These are phyloP conservation scores for Diaporthe vaccinii DNA, from an alignment of 2,329 filamentous ascomycete species.

Conservation along the genomic window DNA sequence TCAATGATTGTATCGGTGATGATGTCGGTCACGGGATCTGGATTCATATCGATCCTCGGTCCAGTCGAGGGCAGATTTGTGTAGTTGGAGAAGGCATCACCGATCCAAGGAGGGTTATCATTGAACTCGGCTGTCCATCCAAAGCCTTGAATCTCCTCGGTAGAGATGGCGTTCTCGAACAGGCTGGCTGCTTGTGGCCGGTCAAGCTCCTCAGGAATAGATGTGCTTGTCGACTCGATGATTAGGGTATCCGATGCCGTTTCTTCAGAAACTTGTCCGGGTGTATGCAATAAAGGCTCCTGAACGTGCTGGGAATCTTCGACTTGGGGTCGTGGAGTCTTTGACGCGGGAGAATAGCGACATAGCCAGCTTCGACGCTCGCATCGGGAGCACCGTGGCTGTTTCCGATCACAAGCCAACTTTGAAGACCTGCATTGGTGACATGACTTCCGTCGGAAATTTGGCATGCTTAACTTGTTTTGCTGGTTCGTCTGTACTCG, in stretches of 20 bases:
- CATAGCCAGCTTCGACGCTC: not conserved
- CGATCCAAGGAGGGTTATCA: not conserved
- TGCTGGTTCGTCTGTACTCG: not conserved
- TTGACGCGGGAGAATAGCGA: not conserved
- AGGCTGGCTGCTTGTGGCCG: not conserved
- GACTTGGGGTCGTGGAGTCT: not conserved
- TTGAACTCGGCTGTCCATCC: not conserved
- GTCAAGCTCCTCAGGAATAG: not conserved
- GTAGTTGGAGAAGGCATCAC: not conserved
- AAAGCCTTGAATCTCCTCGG: not conserved
- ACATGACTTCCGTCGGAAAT: not conserved
- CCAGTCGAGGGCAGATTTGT: not conserved
- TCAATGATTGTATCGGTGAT: not conserved
- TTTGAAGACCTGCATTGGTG: not conserved
- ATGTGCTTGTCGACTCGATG: not conserved
- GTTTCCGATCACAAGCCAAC: not conserved
- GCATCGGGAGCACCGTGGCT: slow-evolving; percentile 3
- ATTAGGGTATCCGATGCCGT: not conserved
- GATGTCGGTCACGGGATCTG: not conserved
- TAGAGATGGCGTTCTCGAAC: not conserved
- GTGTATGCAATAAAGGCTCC: not conserved
- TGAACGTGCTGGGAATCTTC: not conserved
- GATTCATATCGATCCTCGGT: not conserved
- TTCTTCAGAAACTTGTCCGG: not conserved
- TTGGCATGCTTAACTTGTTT: not conserved